Base-by-base conservation (phyloP, 108 stramenopile species). In the Cyclotella cryptica region DNA sequence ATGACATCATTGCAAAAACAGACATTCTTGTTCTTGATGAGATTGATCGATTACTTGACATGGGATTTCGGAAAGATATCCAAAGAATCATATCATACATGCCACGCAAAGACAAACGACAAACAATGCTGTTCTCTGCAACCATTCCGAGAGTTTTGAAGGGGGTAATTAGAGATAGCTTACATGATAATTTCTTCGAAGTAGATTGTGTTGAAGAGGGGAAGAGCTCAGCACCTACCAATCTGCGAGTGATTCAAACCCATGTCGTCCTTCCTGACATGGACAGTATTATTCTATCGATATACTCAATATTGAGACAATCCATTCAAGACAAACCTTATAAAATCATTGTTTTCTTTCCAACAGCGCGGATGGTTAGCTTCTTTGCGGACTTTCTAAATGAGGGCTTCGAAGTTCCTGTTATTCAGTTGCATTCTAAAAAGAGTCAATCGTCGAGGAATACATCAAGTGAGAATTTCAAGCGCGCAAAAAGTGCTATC, bases 1-100 rank as follows among this genome's bases (percentile, higher is more conserved):
- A 86, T 42, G 79, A 83, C 40, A 83, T 84, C 42, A 75, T 84
- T 49, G 45, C 68, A 51, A 75, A 35, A 62, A 65, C 86, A 29
- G 51, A 80, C 44, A 66, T 78, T 60, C 65, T 95, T 27, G 74
- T 96, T 61, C 75, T 96, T 39, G 96, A 96, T 81, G 96, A 96
- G 73, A 77, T 90, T 3, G 96, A 96, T 79, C 89, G 83, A 72
- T 86, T 96, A 29, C 71, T 96, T 13, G 96, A 95, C 51, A 92
- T 93, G 91, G 96, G 96, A 39, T 95, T 96, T 80, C 84, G 88
- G 41, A 82, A 74, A 39, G 93, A 91, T 35, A 92, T 93, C 66
- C 73, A 84, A 60, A 66, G 84, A 29, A 94, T 95, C 30, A 59
- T 94, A 17, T 54, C 74, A 35, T 83, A 67, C 66, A 21, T 96